These are phyloP conservation scores for Trichomonas tenax DNA, from an alignment of 208 protist genomes.

Conservation along the genomic window DNA sequence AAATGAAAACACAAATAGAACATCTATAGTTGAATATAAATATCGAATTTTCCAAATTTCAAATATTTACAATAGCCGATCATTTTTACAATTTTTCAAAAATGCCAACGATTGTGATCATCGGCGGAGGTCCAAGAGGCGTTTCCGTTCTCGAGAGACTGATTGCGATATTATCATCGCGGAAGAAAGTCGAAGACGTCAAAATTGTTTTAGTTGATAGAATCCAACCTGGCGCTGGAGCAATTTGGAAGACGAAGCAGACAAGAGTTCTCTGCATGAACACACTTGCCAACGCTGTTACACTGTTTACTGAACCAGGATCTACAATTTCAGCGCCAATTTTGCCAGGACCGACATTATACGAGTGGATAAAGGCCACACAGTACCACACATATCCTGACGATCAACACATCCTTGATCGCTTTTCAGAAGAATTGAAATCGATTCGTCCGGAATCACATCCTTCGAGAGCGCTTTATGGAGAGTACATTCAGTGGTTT, in stretches of 20 bases:
- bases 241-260: neutral
- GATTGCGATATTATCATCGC: neutral
- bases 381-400: neutral
- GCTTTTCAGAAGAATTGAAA: neutral
- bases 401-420: neutral
- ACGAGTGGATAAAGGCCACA: neutral
- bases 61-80: neutral
- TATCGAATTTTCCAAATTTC: neutral
- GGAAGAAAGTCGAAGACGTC: neutral
- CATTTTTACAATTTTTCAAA: neutral
- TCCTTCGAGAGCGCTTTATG: neutral
- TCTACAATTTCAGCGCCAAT: neutral
- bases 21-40: no score
- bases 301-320: neutral
- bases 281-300: neutral
- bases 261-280: neutral
- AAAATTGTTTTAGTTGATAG: neutral
- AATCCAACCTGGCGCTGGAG: neutral
- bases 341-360: neutral
- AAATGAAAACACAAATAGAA: no score
- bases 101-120: neutral
- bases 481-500: neutral
- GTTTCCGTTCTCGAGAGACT: neutral
- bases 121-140: neutral
- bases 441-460: neutral